Evolutionary conservation across 78 protist species (phyloP).

Genomic region (Parvularia atlantis): DNA sequence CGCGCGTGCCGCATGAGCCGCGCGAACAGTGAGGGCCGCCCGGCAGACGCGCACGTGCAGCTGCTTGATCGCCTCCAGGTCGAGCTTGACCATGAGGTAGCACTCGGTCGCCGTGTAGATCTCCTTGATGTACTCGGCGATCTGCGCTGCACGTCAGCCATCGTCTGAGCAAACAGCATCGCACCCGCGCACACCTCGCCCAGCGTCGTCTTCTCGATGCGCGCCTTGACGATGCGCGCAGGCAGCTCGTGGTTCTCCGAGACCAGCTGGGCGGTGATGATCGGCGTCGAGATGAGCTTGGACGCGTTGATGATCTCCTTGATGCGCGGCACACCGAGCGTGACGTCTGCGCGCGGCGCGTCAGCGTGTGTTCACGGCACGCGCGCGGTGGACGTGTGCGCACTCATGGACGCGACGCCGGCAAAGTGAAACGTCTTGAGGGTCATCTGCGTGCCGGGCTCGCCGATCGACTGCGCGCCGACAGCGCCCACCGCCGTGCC

Average conservation of each 20-base stretch:
- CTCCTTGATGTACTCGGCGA: conserved; percentile 51
- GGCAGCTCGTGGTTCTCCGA: not conserved
- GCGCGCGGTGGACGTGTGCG: conserved; percentile 23
- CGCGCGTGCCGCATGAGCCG: too few relatives aligned
- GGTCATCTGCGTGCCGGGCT: conserved; percentile 99
- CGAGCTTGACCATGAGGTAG: conserved; percentile 61
- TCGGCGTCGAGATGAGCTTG: conserved; percentile 85
- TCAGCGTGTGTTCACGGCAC: conserved; percentile 66
- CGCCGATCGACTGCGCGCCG: conserved; percentile 95
- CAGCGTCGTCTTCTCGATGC: conserved; percentile 78
- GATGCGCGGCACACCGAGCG: conserved; percentile 88
- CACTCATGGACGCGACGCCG: conserved; percentile 95
- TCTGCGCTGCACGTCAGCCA: not conserved
- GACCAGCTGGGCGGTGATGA: conserved; percentile 69
- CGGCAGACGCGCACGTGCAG: too few relatives aligned
- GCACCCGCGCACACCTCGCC: conserved; percentile 47
- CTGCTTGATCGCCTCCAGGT: conserved; percentile 42
- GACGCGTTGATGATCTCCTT: conserved; percentile 97
- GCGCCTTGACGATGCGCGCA: conserved; percentile 85
- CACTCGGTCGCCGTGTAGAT: conserved; percentile 39
- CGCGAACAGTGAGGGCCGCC: too few relatives aligned
- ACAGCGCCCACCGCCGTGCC: conserved; percentile 98
- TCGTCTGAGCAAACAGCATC: not conserved
- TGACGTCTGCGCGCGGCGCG: too few relatives aligned
- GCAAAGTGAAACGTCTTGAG: conserved; percentile 99